Percentiles rank a stretch among this genome's conserved stretches.
These are phyloP conservation scores for Tylopilus subfusipes DNA, from an alignment of 768 basidiomycete genomes.

Conservation along the genomic window DNA sequence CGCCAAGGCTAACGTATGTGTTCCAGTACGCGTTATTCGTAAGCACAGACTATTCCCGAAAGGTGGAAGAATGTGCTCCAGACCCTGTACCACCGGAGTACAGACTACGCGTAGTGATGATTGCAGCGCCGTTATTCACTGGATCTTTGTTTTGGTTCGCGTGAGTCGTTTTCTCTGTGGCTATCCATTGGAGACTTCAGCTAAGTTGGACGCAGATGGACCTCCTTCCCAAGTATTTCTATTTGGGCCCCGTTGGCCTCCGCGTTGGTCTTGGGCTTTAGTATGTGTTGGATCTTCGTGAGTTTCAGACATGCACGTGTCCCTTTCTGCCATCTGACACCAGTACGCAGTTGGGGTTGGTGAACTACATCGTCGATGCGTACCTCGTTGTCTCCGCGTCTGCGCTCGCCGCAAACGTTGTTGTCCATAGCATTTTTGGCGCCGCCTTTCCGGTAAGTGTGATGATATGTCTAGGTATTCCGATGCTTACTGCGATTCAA, in stretches of 20 bases:
- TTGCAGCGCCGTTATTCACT: conserved; percentile 50
- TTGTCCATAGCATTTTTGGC: conserved; percentile 51
- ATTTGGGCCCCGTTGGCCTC: conserved; percentile 54
- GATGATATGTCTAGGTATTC: background rate
- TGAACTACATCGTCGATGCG: conserved; percentile 63
- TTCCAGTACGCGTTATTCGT: conserved; percentile 44
- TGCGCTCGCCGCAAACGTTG: conserved; percentile 51
- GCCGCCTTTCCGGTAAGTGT: conserved; percentile 41
- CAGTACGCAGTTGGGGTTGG: conserved; percentile 41
- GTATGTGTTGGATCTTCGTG: conserved; percentile 54
- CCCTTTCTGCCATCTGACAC: background rate
- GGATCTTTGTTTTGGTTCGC: conserved; percentile 64
- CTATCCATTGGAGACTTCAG: background rate
- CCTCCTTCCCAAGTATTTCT: conserved; percentile 49
- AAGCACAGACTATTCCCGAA: conserved; percentile 47
- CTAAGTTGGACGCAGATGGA: conserved; percentile 42
- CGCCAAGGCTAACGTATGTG: background rate
- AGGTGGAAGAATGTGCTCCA: conserved; percentile 43
- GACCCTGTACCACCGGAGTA: conserved; percentile 60
- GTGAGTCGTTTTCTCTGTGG: conserved; percentile 26
- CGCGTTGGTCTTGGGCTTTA: conserved; percentile 48
- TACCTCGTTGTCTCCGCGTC: conserved; percentile 55
- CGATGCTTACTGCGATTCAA: conserved; percentile 8
- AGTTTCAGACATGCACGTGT: conserved; percentile 21
- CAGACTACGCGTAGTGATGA: conserved; percentile 46